Evolutionary conservation across 306 rosid genomes (phyloP), one percentile per base, ranked within the genome.

Genomic region (Dicorynia guianensis): DNA sequence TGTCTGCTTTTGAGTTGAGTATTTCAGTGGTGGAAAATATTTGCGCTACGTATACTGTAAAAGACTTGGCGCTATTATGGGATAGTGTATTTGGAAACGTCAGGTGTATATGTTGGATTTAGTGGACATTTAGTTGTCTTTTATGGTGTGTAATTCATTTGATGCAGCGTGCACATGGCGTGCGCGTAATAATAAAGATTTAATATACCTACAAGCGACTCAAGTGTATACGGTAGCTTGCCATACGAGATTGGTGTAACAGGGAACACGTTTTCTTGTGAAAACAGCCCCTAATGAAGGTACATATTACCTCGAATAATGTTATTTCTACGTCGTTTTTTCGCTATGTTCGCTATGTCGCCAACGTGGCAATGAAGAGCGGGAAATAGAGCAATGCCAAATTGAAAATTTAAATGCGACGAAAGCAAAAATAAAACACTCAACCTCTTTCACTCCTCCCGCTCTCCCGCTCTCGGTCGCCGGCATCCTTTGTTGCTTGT

Each of bases 1-100:
- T 77, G 83, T 83, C 81, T 83, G 77, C 77, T 75, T 25, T 2
- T 75, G 46, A 65, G 60, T 50, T 74, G 82, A 73, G 69, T 74
- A 81, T 84, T 69, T 79, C 67, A 40, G 71, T 66, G 75, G 67
- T 67, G 77, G 62, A 43, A 74, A 79, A 72, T 85, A 72, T 53
- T 55, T 46, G 71, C 54, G 54, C 74, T 35, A 79, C 60, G 79
- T 39, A 66, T 78, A 57, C 65, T 74, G 58, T 74, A 39, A 74
- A 48, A 65, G 77, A 19, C 53, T 25, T 25, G 30, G 30, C 30
- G 2, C 30, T 25, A 25, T 2, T 25, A 25, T 25, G 30, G 74
- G 57, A 39, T 44, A 34, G 67, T 60, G 34, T 25, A 52, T 20
- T 63, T 60, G 40, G 69, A 64, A 44, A 72, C 36, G 52, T 79